Evolutionary conservation across 2,329 filamentous ascomycete genomes (phyloP).

Genomic region (Daldinia eschscholtzii): DNA sequence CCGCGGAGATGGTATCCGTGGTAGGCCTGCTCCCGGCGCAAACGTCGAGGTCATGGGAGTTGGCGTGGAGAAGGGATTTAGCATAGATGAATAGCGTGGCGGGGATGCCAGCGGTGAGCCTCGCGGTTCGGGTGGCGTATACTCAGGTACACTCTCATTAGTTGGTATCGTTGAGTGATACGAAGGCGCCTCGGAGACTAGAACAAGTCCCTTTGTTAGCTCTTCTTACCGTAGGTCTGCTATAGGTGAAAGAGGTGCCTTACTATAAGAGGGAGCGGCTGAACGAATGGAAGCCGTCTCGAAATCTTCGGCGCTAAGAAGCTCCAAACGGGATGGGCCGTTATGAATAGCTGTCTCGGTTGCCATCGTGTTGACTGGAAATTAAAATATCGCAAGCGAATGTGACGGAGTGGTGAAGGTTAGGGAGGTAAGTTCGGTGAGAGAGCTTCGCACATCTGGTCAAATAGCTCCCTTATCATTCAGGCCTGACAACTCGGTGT

Average conservation of each 20-base stretch:
- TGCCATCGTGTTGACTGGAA: slow-evolving; percentile 43
- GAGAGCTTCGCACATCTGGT: slow-evolving; percentile 42
- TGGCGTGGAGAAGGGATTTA: slow-evolving; percentile 46
- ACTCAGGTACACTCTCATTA: slow-evolving; percentile 65
- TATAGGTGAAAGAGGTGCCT: slow-evolving; percentile 48
- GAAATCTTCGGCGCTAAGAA: slow-evolving; percentile 66
- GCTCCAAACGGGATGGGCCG: slow-evolving; percentile 43
- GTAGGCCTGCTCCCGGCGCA: slow-evolving; percentile 60
- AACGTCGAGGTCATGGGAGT: slow-evolving; percentile 46
- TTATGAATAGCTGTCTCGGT: slow-evolving; percentile 47
- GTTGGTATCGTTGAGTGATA: slow-evolving; percentile 68
- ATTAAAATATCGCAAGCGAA: slow-evolving; percentile 27
- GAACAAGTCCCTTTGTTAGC: slow-evolving; percentile 36
- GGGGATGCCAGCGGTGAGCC: slow-evolving; percentile 38
- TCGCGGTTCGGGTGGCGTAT: slow-evolving; percentile 57
- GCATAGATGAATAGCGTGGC: slow-evolving; percentile 45
- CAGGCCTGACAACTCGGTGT: slow-evolving; percentile 26
- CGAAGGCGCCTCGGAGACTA: slow-evolving; percentile 74
- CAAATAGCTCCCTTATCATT: slow-evolving; percentile 34
- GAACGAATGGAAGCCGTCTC: slow-evolving; percentile 77
- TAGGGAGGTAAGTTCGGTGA: slow-evolving; percentile 40
- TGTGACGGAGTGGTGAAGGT: slow-evolving; percentile 20
- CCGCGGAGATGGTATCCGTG: slow-evolving; percentile 61
- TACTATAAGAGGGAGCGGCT: slow-evolving; percentile 75
- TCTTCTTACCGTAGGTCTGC: slow-evolving; percentile 7